Conservation (phyloP, 345 rosid genomes). For the Eutrema heterophyllum region DNA sequence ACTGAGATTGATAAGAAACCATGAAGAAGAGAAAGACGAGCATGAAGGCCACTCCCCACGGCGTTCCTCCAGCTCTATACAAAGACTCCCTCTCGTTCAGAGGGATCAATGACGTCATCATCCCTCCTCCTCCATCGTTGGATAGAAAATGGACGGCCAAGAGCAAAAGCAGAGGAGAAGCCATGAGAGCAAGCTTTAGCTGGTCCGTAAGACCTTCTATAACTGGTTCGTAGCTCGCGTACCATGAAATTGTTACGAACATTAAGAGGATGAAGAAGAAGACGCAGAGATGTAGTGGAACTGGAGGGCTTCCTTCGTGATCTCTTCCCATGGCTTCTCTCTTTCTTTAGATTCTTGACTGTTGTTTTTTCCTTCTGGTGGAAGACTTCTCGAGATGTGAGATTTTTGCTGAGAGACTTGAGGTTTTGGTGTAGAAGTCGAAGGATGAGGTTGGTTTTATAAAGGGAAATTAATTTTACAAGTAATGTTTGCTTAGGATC, state of each 20-base stretch:
- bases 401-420: background rate
- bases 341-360: background rate
- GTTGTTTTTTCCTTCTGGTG: background rate
- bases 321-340: slow-evolving; percentile 30
- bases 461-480: background rate
- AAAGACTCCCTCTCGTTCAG: slow-evolving; percentile 42
- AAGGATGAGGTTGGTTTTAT: background rate
- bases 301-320: slow-evolving; percentile 26
- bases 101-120: slow-evolving; percentile 27
- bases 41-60: slow-evolving; percentile 53
- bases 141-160: slow-evolving; percentile 46
- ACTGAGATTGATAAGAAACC: slow-evolving; percentile 52
- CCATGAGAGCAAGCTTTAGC: slow-evolving; percentile 41
- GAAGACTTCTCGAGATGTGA: background rate
- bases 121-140: slow-evolving; percentile 25
- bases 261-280: slow-evolving; percentile 39
- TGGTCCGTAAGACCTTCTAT: slow-evolving; percentile 44
- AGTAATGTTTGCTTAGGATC: slow-evolving; percentile 10
- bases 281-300: slow-evolving; percentile 48
- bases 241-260: slow-evolving; percentile 46
- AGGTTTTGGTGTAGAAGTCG: background rate
- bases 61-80: slow-evolving; percentile 48
- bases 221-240: slow-evolving; percentile 46
- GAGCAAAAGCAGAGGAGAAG: slow-evolving; percentile 43
- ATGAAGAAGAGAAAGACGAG: slow-evolving; percentile 50